A percentile compares a stretch with the other conserved stretches of the same genome.
These are phyloP conservation scores for Asclepias syriaca DNA, from an alignment of 257 asterid species.

Conservation along the genomic window DNA sequence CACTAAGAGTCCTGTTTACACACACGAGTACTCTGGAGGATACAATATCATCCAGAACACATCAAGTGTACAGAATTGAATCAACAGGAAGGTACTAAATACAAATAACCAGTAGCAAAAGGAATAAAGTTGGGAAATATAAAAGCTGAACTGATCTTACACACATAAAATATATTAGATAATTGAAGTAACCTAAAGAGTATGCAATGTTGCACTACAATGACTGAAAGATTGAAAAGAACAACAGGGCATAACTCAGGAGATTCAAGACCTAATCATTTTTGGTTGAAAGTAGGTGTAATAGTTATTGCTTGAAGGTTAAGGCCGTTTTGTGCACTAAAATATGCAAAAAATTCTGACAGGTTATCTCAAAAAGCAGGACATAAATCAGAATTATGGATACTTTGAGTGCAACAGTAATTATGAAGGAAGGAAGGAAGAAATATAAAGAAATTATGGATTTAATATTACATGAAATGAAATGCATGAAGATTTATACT, in stretches of 20 bases:
- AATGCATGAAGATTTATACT: no score
- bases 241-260: not conserved
- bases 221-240: not conserved
- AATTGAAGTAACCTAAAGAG: not conserved
- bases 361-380: not conserved
- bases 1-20: not conserved
- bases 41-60: not conserved
- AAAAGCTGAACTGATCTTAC: not conserved
- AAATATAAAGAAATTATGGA: no score
- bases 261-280: not conserved
- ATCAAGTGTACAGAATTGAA: not conserved
- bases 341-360: not conserved
- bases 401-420: no score
- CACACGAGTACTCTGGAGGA: not conserved
- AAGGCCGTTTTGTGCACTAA: not conserved
- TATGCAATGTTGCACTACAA: not conserved
- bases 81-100: not conserved
- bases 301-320: not conserved
- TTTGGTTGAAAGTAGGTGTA: not conserved
- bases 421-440: no score
- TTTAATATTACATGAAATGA: no score
- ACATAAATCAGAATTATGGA: not conserved
- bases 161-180: not conserved
- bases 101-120: not conserved
- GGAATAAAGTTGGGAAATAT: not conserved